A percentile compares a stretch with the other conserved stretches of the same genome.
Evolutionary conservation across 345 rosid species (phyloP).

Genomic region (Syzygium aromaticum): DNA sequence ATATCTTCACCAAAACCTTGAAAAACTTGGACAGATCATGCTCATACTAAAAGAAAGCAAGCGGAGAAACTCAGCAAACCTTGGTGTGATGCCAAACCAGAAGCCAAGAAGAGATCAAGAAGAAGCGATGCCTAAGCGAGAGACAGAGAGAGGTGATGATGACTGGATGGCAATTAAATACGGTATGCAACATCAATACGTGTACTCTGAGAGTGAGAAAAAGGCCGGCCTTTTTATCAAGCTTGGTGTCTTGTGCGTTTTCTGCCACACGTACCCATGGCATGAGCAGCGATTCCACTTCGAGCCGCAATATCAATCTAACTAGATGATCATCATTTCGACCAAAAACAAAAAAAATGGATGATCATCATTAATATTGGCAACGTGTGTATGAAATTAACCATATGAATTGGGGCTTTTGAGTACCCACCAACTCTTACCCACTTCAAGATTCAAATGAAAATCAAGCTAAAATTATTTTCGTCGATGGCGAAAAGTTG

Average conservation of each 20-base stretch:
- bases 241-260: background rate
- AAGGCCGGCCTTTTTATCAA: background rate
- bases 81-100: background rate
- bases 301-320: background rate
- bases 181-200: background rate
- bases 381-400: background rate
- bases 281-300: background rate
- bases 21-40: background rate
- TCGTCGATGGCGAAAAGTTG: background rate
- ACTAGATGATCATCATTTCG: background rate
- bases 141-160: background rate
- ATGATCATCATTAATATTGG: background rate
- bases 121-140: background rate
- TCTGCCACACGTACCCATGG: background rate
- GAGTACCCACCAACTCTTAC: background rate
- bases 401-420: background rate
- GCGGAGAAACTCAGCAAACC: background rate
- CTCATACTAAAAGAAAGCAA: background rate
- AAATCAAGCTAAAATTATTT: background rate
- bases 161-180: background rate
- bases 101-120: background rate
- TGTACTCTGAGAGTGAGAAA: background rate
- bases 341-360: background rate
- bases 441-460: background rate
- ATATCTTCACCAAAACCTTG: background rate